Evolutionary conservation across 2,329 filamentous ascomycete species (phyloP).

Genomic region (Apiospora kogelbergensis): DNA sequence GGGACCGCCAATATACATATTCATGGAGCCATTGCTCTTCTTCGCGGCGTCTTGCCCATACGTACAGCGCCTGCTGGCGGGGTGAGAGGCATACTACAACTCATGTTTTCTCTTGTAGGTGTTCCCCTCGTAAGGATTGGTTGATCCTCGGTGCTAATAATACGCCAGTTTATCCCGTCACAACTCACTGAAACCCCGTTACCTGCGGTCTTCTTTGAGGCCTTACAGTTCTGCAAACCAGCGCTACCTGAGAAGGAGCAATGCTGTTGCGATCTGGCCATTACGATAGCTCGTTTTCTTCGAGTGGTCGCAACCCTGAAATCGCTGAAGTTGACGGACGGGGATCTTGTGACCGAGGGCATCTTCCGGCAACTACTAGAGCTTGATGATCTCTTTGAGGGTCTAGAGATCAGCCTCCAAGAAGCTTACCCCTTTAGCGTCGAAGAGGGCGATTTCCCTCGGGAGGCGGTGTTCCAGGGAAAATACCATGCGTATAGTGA

Average conservation of each 20-base stretch:
- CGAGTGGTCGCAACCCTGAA: conserved; percentile 38
- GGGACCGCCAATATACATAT: conserved; percentile 58
- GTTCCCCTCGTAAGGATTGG: not conserved
- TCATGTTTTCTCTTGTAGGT: conserved; percentile 57
- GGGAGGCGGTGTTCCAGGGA: conserved; percentile 47
- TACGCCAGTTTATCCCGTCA: conserved; percentile 44
- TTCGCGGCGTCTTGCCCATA: conserved; percentile 46
- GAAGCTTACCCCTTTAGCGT: conserved; percentile 39
- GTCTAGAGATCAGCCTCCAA: conserved; percentile 37
- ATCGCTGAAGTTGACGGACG: conserved; percentile 37
- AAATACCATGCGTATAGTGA: conserved; percentile 56
- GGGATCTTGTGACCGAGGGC: conserved; percentile 31
- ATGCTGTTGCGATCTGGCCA: conserved; percentile 41
- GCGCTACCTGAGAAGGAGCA: conserved; percentile 37
- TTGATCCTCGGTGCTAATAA: not conserved
- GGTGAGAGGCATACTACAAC: conserved; percentile 52
- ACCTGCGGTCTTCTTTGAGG: conserved; percentile 43
- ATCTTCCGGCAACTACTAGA: conserved; percentile 39
- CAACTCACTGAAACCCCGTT: conserved; percentile 39
- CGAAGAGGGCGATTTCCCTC: conserved; percentile 33
- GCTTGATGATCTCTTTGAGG: conserved; percentile 39
- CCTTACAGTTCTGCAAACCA: conserved; percentile 37
- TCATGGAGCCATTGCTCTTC: conserved; percentile 58
- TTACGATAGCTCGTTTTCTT: conserved; percentile 40
- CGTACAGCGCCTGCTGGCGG: conserved; percentile 40